These are phyloP conservation scores for Teratosphaeria zuluensis DNA, from an alignment of 2,329 filamentous ascomycete species.

Conservation along the genomic window DNA sequence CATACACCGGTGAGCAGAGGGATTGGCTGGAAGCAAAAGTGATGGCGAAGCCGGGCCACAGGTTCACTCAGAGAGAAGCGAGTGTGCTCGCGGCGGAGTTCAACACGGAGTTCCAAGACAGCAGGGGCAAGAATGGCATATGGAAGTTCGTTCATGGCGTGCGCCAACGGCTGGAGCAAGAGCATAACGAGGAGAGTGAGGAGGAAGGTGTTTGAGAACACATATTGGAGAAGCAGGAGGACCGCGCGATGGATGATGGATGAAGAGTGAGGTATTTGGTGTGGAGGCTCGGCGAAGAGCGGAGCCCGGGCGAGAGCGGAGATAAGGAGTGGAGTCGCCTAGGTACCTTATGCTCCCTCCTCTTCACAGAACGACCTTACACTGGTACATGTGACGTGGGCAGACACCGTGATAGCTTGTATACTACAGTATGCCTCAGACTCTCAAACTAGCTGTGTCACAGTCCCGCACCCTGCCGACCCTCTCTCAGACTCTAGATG, in stretches of 20 bases:
- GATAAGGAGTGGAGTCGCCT: neutral
- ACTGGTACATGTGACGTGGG: too few species aligned
- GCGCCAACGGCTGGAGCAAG: neutral
- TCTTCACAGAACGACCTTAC: too few species aligned
- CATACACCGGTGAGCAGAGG: neutral
- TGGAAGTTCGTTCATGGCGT: neutral
- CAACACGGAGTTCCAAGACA: neutral
- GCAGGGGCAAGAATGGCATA: neutral
- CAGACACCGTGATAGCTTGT: neutral
- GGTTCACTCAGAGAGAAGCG: neutral
- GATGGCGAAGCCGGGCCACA: neutral
- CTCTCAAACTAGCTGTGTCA: conserved; percentile 38
- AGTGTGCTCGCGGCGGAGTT: neutral
- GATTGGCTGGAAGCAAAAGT: neutral
- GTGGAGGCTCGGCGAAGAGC: neutral
- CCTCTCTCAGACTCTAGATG: conserved; percentile 51
- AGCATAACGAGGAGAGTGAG: neutral
- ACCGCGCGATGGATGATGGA: too few species aligned
- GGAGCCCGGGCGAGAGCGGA: neutral
- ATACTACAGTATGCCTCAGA: neutral
- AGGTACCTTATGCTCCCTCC: neutral
- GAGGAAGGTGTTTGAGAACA: neutral
- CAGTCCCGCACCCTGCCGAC: conserved; percentile 40
- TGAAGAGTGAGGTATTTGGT: neutral
- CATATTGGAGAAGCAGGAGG: too few species aligned